phyloP scores from a whole-genome alignment of 2,329 filamentous ascomycete species.

The Shiraia bambusicola region DNA sequence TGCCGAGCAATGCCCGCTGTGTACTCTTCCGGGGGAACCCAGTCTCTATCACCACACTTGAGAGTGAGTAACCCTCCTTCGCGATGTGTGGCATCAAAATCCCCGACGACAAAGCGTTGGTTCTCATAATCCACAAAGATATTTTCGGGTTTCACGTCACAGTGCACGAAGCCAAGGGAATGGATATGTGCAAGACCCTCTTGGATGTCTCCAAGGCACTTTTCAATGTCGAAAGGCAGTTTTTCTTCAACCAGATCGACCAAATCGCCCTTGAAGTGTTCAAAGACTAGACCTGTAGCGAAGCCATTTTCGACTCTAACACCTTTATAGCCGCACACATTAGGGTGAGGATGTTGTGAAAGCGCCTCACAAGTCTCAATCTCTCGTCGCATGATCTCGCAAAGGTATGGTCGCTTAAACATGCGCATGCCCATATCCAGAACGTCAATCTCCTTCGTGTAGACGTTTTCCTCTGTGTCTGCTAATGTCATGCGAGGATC shows the following conservation, averaged over 20 bases:
- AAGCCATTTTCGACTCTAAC: neutral
- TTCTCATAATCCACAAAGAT: conserved; percentile 3
- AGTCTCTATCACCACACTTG: conserved; percentile 1
- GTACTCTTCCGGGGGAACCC: conserved; percentile 1
- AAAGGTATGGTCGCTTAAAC: neutral
- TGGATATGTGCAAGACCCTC: conserved; percentile 6
- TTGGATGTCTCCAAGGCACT: neutral
- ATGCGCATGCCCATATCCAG: neutral
- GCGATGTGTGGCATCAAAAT: conserved; percentile 3
- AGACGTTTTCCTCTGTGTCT: neutral
- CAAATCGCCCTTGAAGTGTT: conserved; percentile 3
- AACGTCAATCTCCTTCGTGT: neutral
- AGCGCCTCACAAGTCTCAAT: conserved; percentile 7
- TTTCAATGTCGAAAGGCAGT: neutral
- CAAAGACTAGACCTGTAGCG: conserved; percentile 5
- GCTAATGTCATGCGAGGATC: neutral
- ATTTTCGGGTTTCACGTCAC: conserved; percentile 10
- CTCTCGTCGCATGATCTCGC: neutral
- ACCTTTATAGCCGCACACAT: conserved; percentile 5
- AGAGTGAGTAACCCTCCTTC: neutral
- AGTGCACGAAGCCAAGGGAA: conserved; percentile 6
- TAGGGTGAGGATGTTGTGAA: conserved; percentile 3
- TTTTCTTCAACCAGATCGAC: neutral
- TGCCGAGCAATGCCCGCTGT: neutral
- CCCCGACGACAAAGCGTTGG: conserved; percentile 6